Percentiles rank a stretch among this genome's conserved stretches.
Evolutionary conservation across 176 grass and related monocot genomes (phyloP).

Genomic region (Aegilops sharonensis): DNA sequence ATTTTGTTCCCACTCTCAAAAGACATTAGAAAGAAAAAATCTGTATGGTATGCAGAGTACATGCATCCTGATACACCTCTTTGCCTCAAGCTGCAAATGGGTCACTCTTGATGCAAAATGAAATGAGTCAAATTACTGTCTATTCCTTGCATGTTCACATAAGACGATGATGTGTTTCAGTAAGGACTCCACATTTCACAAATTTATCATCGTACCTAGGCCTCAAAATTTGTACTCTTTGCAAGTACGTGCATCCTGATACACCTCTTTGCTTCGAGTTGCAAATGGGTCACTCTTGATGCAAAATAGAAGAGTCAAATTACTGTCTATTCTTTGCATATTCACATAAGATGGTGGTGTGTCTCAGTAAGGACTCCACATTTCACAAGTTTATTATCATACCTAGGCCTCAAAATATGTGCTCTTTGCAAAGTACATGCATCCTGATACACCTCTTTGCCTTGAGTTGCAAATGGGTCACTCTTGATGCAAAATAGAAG

Average conservation of each 20-base stretch:
- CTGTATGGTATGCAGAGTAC: conserved; percentile 4
- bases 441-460: conserved; percentile 91
- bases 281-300: conserved; percentile 73
- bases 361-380: conserved; percentile 40
- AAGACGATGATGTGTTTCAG: conserved; percentile 37
- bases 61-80: conserved; percentile 93
- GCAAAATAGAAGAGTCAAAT: conserved; percentile 59
- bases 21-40: background rate
- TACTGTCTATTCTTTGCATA: conserved; percentile 36
- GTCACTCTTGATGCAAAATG: conserved; percentile 80
- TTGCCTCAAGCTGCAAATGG: conserved; percentile 47
- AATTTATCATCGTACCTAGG: background rate
- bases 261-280: conserved; percentile 65
- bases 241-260: conserved; percentile 63
- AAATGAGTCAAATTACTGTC: conserved; percentile 37
- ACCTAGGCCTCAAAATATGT: background rate
- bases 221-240: background rate
- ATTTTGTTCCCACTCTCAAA: background rate
- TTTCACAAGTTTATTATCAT: background rate
- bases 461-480: conserved; percentile 66
- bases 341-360: conserved; percentile 43
- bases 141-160: conserved; percentile 47
- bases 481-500: conserved; percentile 70
- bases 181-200: conserved; percentile 34
- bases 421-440: conserved; percentile 29